Percentiles rank a stretch among this genome's conserved stretches.
These are phyloP conservation scores for Silybum marianum DNA, from an alignment of 129 eudicot genomes.

Conservation along the genomic window DNA sequence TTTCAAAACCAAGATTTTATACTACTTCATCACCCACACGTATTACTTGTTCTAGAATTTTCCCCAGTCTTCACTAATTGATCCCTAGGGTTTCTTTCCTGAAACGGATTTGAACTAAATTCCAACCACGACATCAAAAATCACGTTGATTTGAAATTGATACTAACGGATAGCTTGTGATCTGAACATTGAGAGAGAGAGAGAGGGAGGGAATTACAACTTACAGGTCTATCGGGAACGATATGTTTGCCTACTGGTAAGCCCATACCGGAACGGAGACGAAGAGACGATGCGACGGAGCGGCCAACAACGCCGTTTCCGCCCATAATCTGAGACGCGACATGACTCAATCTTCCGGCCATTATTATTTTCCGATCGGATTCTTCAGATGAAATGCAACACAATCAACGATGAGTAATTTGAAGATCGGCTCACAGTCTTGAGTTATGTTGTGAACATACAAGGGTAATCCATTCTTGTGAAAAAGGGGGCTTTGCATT, in stretches of 20 bases:
- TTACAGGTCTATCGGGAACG: constrained; percentile 89
- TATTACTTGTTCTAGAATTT: background rate
- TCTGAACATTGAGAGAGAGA: background rate
- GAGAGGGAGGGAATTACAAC: background rate
- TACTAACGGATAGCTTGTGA: background rate
- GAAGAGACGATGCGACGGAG: constrained; percentile 71
- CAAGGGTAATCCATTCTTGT: background rate
- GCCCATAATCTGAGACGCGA: constrained; percentile 71
- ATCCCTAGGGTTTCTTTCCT: constrained; percentile 28
- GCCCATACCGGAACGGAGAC: constrained; percentile 96
- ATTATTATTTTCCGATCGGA: constrained; percentile 40
- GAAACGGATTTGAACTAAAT: background rate
- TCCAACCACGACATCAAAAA: background rate
- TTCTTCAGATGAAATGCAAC: constrained; percentile 6
- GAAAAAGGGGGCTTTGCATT: constrained; percentile 3
- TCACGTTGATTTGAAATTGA: background rate
- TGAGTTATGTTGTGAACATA: no score
- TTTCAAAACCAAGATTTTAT: background rate
- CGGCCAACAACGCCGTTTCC: constrained; percentile 84
- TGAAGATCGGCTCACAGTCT: constrained; percentile 20
- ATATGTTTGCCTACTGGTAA: constrained; percentile 96
- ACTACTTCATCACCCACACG: background rate
- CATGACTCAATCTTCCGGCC: constrained; percentile 86
- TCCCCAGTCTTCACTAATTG: constrained; percentile 8
- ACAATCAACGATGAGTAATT: background rate